Evolutionary conservation across 176 grass and related monocot genomes (phyloP).

Genomic region (Ampelocalamus luodianensis): DNA sequence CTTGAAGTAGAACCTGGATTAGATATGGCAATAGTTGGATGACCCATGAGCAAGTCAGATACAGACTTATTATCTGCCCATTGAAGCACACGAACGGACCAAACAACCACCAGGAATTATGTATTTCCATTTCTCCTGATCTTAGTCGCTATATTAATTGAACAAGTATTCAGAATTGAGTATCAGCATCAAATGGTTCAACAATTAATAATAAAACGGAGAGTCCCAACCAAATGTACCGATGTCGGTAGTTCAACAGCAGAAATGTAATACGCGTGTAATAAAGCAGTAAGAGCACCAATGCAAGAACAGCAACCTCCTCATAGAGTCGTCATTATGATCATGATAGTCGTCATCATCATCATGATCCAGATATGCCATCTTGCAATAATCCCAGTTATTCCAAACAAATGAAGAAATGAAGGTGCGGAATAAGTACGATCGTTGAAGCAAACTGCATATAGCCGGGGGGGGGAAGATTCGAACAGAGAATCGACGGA

Average conservation of each 20-base stretch:
- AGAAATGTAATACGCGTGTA: background rate
- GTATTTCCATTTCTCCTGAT: background rate
- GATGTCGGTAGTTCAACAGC: background rate
- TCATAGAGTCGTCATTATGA: background rate
- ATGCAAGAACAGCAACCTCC: conserved; percentile 2
- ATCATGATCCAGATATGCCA: background rate
- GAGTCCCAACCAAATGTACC: background rate
- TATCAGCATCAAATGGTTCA: background rate
- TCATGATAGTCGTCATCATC: background rate
- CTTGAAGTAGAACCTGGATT: background rate
- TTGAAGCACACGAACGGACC: background rate
- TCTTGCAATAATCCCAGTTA: background rate
- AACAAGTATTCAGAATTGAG: background rate
- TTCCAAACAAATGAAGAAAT: background rate
- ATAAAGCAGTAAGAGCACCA: background rate
- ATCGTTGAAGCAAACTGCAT: background rate
- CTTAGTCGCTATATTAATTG: background rate
- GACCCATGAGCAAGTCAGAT: background rate
- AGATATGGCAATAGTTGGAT: background rate
- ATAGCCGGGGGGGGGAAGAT: too few relatives aligned
- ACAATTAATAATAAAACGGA: background rate
- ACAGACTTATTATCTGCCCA: background rate
- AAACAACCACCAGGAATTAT: background rate
- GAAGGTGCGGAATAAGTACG: background rate
- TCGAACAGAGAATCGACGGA: too few relatives aligned